These are phyloP conservation scores for Physcomitrellopsis africana DNA, from an alignment of 225 moss, liverwort and hornwort species.

Conservation along the genomic window DNA sequence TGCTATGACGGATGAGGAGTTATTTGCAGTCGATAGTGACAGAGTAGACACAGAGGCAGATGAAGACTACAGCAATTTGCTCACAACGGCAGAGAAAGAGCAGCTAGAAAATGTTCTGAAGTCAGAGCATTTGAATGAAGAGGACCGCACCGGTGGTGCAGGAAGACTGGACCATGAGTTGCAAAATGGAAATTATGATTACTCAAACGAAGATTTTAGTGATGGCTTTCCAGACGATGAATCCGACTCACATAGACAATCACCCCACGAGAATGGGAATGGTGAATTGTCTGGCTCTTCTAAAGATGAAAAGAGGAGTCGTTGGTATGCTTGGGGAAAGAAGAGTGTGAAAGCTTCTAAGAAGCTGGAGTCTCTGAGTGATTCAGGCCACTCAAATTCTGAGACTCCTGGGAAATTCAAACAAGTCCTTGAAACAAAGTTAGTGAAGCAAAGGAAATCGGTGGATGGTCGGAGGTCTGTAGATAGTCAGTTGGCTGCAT, in stretches of 20 bases:
- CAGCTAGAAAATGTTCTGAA: conserved; percentile 89
- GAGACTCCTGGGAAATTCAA: conserved; percentile 53
- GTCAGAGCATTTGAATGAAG: conserved; percentile 62
- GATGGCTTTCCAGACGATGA: conserved; percentile 48
- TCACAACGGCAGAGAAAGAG: conserved; percentile 89
- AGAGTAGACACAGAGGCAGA: conserved; percentile 82
- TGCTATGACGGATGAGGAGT: conserved; percentile 98
- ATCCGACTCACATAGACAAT: conserved; percentile 47
- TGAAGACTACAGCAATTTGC: conserved; percentile 85
- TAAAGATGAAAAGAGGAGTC: conserved; percentile 79
- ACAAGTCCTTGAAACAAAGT: conserved; percentile 36
- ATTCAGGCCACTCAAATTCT: conserved; percentile 66
- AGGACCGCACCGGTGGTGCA: conserved; percentile 64
- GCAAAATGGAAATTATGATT: conserved; percentile 62
- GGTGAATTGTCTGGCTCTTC: conserved; percentile 42
- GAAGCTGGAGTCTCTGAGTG: conserved; percentile 45
- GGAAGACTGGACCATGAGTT: conserved; percentile 61
- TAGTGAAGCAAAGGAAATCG: conserved; percentile 64
- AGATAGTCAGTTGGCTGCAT: conserved; percentile 67
- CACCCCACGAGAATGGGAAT: conserved; percentile 51
- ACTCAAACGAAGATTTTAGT: conserved; percentile 58
- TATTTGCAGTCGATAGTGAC: conserved; percentile 89
- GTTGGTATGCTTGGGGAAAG: conserved; percentile 97
- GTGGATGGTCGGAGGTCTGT: conserved; percentile 84
- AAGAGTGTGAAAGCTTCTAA: conserved; percentile 67